Base-by-base conservation (phyloP, 192 early-diverging fungal species). In the Coemansia sp. region DNA sequence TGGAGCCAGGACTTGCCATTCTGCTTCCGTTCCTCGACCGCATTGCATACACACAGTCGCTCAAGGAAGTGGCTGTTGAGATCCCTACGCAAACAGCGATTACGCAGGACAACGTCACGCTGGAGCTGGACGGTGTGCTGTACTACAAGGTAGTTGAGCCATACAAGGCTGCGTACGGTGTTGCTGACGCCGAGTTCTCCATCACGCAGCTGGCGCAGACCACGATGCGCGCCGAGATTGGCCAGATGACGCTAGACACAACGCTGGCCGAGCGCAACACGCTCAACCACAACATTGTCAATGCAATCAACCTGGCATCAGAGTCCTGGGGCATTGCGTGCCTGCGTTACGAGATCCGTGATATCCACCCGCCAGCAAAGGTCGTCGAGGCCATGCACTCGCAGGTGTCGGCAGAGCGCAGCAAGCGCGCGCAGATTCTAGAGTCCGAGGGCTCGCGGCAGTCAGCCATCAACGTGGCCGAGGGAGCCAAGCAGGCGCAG, bases 161-260 rank as follows among this genome's bases (percentile, higher is more conserved):
- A 1, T 97, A 93, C 84, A 92, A 93, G 81, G 90, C 92, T 3
- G 93, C 91, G 4, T 98, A 98, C 76, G 95, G 95, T 21, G 92
- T 97, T 5, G 93, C 94, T 60, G 87, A 98, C 73, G 89, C 92
- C 24, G 94, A 96, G 72, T 98, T 94, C 81, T 93, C 96, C 12
- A 83, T 98, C 41, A 86, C 93, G 5, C 96, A 98, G 76, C 84
- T 98, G 61, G 96, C 96, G n/a, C 96, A 98, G 75, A 98, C 96
- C 5, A 96, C 96, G 0, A 97, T 98, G 96, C 90, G 96, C 41
- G 95, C 96, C 4, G 96, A 98, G 71, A 98, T 98, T 70, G 96
- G 96, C 39, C 94, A 96, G 80, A 91, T 98, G 89, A 97, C 94
- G 3, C 80, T 98, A 66, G 96, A 98, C 73, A 87, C 90, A 10